These are phyloP conservation scores for Monosporascus sp. DNA, from an alignment of 2,329 filamentous ascomycete species.

Conservation along the genomic window DNA sequence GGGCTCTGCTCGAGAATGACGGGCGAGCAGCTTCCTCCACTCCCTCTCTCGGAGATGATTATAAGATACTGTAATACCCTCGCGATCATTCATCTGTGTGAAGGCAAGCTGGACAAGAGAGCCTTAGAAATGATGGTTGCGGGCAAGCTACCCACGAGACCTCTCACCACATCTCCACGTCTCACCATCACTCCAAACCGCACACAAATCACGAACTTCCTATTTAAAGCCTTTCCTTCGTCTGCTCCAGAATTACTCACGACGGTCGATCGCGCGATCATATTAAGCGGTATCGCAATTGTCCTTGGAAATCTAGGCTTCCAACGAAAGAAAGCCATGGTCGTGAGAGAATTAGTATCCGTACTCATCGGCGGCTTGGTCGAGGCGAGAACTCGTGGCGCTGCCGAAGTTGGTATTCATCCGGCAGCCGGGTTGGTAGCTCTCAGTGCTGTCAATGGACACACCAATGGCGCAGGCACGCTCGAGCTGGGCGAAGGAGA, in stretches of 20 bases:
- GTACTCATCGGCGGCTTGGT: constrained; percentile 79
- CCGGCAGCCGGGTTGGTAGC: constrained; percentile 82
- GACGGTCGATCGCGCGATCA: constrained; percentile 68
- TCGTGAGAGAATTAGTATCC: constrained; percentile 78
- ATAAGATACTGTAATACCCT: constrained; percentile 69
- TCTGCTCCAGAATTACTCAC: constrained; percentile 62
- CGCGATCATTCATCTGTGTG: constrained; percentile 58
- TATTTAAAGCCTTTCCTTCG: constrained; percentile 67
- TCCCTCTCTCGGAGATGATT: constrained; percentile 66
- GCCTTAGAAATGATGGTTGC: constrained; percentile 61
- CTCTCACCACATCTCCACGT: constrained; percentile 46
- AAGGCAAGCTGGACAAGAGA: constrained; percentile 55
- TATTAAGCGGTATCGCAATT: constrained; percentile 81
- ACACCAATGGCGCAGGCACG: constrained; percentile 44
- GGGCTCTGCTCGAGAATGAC: constrained; percentile 67
- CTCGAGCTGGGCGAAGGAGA: constrained; percentile 60
- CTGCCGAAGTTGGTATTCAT: constrained; percentile 93
- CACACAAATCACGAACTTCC: constrained; percentile 56
- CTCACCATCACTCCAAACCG: constrained; percentile 52
- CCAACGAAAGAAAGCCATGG: constrained; percentile 84
- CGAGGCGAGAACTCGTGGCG: constrained; percentile 85
- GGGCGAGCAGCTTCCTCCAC: constrained; percentile 63
- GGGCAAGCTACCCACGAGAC: constrained; percentile 49
- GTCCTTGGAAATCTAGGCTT: constrained; percentile 75
- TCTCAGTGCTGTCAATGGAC: constrained; percentile 51